phyloP scores from a whole-genome alignment of 176 grass and related monocot genomes.

The Ensete ventricosum region DNA sequence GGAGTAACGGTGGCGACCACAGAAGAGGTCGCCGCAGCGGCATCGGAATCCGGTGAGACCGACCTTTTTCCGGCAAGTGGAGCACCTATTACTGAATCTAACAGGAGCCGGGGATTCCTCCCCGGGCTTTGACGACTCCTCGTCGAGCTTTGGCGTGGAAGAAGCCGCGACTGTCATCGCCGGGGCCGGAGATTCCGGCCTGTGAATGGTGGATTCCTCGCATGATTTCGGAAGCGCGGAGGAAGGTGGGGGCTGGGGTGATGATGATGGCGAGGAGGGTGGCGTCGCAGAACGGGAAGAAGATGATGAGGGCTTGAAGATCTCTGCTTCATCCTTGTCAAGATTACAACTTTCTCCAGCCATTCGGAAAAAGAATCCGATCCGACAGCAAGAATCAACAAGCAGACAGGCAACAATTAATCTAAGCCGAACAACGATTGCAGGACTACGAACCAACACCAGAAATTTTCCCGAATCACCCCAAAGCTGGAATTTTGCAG shows the following conservation, averaged over 20 bases:
- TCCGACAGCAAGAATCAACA: neutral
- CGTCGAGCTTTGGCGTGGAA: constrained; percentile 1
- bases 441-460: no score
- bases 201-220: constrained; percentile 14
- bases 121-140: neutral
- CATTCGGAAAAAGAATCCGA: constrained; percentile 8
- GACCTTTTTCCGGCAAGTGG: constrained; percentile 31
- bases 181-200: constrained; percentile 14
- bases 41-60: constrained; percentile 39
- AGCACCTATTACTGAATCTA: constrained; percentile 34
- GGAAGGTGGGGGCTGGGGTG: neutral
- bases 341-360: constrained; percentile 44
- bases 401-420: neutral
- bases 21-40: constrained; percentile 43
- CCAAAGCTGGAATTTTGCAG: no score
- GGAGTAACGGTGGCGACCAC: constrained; percentile 35
- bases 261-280: neutral
- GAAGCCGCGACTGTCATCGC: neutral
- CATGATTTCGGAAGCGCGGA: constrained; percentile 19
- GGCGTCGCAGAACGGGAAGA: constrained; percentile 22
- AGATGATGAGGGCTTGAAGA: constrained; percentile 37
- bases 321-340: constrained; percentile 41
- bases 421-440: neutral
- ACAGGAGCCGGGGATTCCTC: constrained; percentile 14
- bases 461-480: no score